These are phyloP conservation scores for Pittosporum tobira DNA, from an alignment of 129 eudicot genomes.

Conservation along the genomic window DNA sequence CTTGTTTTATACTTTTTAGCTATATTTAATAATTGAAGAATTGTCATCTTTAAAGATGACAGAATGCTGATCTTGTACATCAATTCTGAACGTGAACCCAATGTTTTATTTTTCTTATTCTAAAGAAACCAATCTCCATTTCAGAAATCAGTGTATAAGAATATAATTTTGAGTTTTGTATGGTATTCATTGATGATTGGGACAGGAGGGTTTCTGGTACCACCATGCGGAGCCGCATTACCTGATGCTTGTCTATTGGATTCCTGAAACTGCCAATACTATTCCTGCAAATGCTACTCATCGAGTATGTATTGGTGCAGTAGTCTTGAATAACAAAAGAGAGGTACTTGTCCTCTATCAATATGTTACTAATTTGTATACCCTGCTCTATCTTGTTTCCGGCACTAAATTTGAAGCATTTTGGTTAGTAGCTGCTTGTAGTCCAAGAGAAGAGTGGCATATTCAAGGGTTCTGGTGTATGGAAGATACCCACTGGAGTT, in stretches of 20 bases:
- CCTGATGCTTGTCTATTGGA: conserved; percentile 81
- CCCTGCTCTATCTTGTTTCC: not conserved
- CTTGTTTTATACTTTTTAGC: not conserved
- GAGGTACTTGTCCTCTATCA: conserved; percentile 32
- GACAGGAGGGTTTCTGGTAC: conserved; percentile 75
- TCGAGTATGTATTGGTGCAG: conserved; percentile 67
- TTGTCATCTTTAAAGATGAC: not conserved
- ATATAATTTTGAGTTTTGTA: not conserved
- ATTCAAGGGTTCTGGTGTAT: conserved; percentile 45
- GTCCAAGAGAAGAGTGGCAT: conserved; percentile 72
- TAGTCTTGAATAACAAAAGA: conserved; percentile 60
- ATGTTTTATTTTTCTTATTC: not conserved
- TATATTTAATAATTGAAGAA: not conserved
- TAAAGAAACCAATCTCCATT: not conserved
- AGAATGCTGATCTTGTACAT: not conserved
- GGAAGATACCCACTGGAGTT: conserved; percentile 84
- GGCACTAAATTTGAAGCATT: conserved; percentile 3
- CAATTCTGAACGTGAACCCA: not conserved
- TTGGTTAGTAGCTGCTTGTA: conserved; percentile 53
- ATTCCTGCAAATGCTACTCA: conserved; percentile 82
- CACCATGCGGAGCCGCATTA: conserved; percentile 84
- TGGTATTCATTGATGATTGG: conserved; percentile 9
- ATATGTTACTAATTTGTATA: not conserved
- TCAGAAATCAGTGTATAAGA: not conserved
- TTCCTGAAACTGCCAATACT: conserved; percentile 50